Conservation (phyloP, 2,329 filamentous ascomycete genomes). For the Sporothrix inflata region DNA sequence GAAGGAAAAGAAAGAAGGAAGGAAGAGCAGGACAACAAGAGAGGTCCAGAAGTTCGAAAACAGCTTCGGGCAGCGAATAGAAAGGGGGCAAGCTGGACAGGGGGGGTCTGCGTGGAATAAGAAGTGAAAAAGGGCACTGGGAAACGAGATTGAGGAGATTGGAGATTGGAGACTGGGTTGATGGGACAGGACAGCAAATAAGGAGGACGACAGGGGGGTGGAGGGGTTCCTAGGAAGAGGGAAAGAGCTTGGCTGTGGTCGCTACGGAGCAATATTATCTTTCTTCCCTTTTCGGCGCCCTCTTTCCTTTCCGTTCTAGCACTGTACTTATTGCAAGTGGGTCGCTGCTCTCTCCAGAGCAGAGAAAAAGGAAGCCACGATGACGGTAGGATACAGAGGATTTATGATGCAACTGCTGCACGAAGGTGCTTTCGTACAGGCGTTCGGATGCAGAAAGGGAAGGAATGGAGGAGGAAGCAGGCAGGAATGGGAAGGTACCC, state of each 20-base stretch:
- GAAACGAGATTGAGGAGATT: constrained; percentile 24
- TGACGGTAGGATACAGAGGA: not conserved
- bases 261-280: constrained; percentile 24
- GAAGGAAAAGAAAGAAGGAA: not conserved
- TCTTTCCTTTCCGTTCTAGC: not conserved
- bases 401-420: not conserved
- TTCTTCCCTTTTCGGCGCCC: constrained; percentile 20
- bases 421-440: not conserved
- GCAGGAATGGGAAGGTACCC: constrained; percentile 4
- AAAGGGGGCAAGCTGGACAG: constrained; percentile 19
- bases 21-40: not conserved
- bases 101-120: not conserved
- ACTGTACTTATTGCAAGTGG: constrained; percentile 14
- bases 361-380: constrained; percentile 4
- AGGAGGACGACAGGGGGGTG: constrained; percentile 13
- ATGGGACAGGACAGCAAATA: constrained; percentile 19
- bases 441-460: constrained; percentile 14
- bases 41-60: constrained; percentile 1
- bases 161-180: constrained; percentile 13
- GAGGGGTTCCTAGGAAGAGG: not conserved
- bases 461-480: constrained; percentile 5
- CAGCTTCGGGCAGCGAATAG: constrained; percentile 17
- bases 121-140: constrained; percentile 16
- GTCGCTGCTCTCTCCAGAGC: not conserved
- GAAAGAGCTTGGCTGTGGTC: constrained; percentile 15